Evolutionary conservation across 2,329 filamentous ascomycete species (phyloP), one percentile per base, ranked within the genome.

Genomic region (Fusarium proliferatum): DNA sequence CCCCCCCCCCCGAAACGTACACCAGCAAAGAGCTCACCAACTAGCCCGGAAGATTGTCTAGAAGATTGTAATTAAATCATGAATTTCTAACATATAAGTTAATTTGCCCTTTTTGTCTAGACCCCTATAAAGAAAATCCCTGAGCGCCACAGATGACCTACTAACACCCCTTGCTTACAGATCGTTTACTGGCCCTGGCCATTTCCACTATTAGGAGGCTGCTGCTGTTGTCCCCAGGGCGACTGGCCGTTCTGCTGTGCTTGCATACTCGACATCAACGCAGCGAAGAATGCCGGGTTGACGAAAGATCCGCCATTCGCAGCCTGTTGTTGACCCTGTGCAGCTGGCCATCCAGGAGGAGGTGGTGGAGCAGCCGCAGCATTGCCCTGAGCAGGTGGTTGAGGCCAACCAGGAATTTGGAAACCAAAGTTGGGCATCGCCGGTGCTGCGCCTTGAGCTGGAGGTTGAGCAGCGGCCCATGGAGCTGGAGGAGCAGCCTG

Each of bases 261-360:
- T 71, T 84, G 83, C 79, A 85, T 83, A 64, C 86, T 85, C 43
- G 78, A 82, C 80, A 87, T 84, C 41, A 87, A 69, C 8, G 84
- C 85, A 45, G 87, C 85, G 65, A 91, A 84, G 77, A 91, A 87
- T 3, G 87, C 85, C 7, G 89, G 89, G 72, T 90, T 91, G 67
- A 90, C 85, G 73, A 88, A 88, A 15, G 86, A 82, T 12, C 69
- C 85, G 53, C 82, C 51, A 80, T 79, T 41, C 21, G 84, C 78
- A 45, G 48, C 66, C n/a, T 71, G 73, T 41, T 71, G 74, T 42
- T 82, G 82, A 49, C 67, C 82, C 78, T 72, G 80, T 33, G 72
- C 75, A 64, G 56, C 56, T 11, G 80, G 78, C 45, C 79, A 82
- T 4, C 80, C 81, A 21, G 82, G 81, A 49, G 85, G 84, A 26